Conservation (phyloP, 768 basidiomycete genomes). For the Mycena olivaceomarginata region DNA sequence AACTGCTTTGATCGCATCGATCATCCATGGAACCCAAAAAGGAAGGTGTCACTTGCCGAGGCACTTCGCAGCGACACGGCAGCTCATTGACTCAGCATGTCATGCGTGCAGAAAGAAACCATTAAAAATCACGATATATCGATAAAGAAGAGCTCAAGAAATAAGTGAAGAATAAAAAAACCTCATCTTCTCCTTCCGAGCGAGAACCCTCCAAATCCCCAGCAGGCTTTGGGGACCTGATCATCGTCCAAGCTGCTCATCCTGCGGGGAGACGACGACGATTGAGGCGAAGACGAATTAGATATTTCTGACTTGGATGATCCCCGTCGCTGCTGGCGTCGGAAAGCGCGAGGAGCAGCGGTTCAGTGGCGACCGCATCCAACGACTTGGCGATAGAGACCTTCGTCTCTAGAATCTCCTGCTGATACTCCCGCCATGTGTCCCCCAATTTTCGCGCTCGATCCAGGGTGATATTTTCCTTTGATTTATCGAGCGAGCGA, state of each 20-base stretch:
- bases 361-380: constrained; percentile 28
- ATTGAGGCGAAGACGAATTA: not conserved
- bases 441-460: not conserved
- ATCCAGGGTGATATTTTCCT: not conserved
- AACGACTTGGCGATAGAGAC: constrained; percentile 28
- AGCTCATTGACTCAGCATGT: not conserved
- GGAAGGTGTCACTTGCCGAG: not conserved
- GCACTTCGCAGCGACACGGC: not conserved
- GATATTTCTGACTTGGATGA: constrained; percentile 38
- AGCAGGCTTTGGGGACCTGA: constrained; percentile 21
- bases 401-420: constrained; percentile 18
- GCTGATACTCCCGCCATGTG: constrained; percentile 29
- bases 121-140: not conserved
- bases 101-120: not conserved
- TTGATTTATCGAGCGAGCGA: constrained; percentile 8
- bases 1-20: constrained; percentile 8
- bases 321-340: constrained; percentile 31
- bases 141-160: not conserved
- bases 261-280: constrained; percentile 2
- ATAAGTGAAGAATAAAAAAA: constrained; percentile 6
- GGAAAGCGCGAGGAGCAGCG: not conserved
- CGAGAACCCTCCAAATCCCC: constrained; percentile 19
- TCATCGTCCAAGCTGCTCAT: constrained; percentile 27
- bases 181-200: constrained; percentile 21
- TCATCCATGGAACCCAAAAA: constrained; percentile 12